Percentiles rank a stretch among this genome's conserved stretches.
These are phyloP conservation scores for Orbilia oligospora DNA, from an alignment of 2,329 filamentous ascomycete species.

Conservation along the genomic window DNA sequence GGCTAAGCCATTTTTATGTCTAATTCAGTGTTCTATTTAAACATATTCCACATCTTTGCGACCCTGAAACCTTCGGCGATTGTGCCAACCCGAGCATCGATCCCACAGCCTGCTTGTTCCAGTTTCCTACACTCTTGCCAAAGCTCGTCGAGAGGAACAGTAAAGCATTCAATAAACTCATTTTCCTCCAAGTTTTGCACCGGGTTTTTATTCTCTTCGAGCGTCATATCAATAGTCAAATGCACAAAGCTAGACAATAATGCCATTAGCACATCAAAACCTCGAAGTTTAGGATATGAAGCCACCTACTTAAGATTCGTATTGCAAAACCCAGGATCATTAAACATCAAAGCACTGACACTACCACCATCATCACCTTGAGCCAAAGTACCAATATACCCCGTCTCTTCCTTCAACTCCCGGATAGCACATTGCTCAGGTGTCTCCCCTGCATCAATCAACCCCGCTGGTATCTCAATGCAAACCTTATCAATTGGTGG, in stretches of 20 bases:
- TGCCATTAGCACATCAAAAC: constrained; percentile 66
- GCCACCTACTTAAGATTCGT: constrained; percentile 62
- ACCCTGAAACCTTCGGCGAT: constrained; percentile 67
- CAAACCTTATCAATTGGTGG: constrained; percentile 75
- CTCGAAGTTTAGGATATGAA: neutral
- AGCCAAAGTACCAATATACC: constrained; percentile 73
- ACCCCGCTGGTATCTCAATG: constrained; percentile 77
- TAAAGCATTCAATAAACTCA: constrained; percentile 72
- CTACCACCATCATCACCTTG: constrained; percentile 61
- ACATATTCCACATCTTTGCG: constrained; percentile 66
- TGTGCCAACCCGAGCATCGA: constrained; percentile 67
- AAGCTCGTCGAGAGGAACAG: constrained; percentile 69
- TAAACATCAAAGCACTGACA: constrained; percentile 65
- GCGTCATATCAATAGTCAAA: constrained; percentile 69
- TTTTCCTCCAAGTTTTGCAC: constrained; percentile 70
- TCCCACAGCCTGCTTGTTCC: constrained; percentile 67
- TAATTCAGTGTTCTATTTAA: constrained; percentile 54
- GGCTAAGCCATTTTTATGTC: neutral
- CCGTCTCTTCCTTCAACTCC: constrained; percentile 78
- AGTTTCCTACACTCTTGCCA: constrained; percentile 69
- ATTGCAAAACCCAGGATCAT: constrained; percentile 63
- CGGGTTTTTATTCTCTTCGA: constrained; percentile 69
- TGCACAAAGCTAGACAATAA: constrained; percentile 68
- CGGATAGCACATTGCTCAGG: constrained; percentile 75
- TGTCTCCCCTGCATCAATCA: constrained; percentile 76